Evolutionary conservation across 2,329 filamentous ascomycete species (phyloP), one percentile per base, ranked within the genome.

Genomic region (Diaporthe vaccinii): DNA sequence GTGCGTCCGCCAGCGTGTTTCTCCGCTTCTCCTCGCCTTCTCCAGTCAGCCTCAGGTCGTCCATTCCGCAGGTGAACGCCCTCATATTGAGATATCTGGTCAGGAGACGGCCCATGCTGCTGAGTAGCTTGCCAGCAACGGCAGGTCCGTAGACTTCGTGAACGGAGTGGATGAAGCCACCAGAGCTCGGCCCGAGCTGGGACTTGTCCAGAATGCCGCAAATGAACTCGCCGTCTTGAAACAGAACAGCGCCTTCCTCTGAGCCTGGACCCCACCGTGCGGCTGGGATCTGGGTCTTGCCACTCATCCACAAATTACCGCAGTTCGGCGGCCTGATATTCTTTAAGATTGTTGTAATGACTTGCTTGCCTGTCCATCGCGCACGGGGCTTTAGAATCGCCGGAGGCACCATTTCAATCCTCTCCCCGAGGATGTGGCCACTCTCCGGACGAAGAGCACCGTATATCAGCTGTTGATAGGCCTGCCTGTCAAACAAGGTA

Each of bases 41-140:
- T 1, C 90, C 87, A 0, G 96, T 98, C 70, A 99, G 90, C 75
- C 94, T 91, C 75, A 99, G 88, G 87, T 99, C 97, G 80, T 99
- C 96, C 84, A 99, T 98, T 82, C 97, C 97, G 83, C 97, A 99
- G 78, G 95, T 97, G 83, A 98, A 98, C 2, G 96, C 97, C 70
- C 96, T 91, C 92, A 98, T 98, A 81, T 97, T 94, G 76, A 98
- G 89, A 78, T 96, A 93, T 80, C 96, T 93, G 0, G 97, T 99
- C 77, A 99, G 86, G 36, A 99, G 88, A 74, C 97, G 92, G 72
- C 97, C 97, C 73, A 99, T 89, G 79, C 96, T 93, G 87, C 95
- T 97, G 72, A 99, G 90, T 14, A 98, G 87, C 81, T 95, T 95
- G 46, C 97, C 96, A 28, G 97, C 96, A 77, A 93, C 89, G 22